phyloP scores from a whole-genome alignment of 2,329 filamentous ascomycete genomes.

The Phialophora expanda region DNA sequence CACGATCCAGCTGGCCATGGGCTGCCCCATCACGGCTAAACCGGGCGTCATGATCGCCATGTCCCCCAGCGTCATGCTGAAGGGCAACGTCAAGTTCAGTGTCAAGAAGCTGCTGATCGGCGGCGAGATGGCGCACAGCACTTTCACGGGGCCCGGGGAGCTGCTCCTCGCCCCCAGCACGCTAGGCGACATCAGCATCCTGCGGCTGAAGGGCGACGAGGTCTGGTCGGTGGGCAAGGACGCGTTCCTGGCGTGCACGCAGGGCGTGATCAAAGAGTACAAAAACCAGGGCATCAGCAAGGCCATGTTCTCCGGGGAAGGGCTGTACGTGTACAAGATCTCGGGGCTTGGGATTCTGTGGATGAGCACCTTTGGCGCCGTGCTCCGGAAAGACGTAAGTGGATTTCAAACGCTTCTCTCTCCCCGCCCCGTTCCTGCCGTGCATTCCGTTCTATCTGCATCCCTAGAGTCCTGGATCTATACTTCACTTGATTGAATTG shows the following conservation, averaged over 20 bases:
- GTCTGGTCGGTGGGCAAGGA: constrained; percentile 86
- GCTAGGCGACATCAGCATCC: constrained; percentile 82
- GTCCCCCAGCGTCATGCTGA: constrained; percentile 84
- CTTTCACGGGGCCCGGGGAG: constrained; percentile 88
- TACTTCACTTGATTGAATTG: too few species aligned
- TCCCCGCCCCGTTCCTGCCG: neutral
- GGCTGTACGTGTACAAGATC: constrained; percentile 87
- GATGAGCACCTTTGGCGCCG: constrained; percentile 92
- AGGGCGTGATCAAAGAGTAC: constrained; percentile 85
- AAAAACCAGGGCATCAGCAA: constrained; percentile 86
- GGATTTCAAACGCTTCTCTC: constrained; percentile 2
- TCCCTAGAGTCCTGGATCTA: too few species aligned
- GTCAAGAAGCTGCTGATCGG: constrained; percentile 89
- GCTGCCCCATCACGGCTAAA: constrained; percentile 79
- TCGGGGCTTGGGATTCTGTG: constrained; percentile 80
- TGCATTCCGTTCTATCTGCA: neutral
- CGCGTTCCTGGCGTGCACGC: constrained; percentile 81
- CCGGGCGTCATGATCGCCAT: constrained; percentile 94
- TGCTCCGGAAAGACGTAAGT: constrained; percentile 89
- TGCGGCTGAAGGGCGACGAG: constrained; percentile 72
- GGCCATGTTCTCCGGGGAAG: constrained; percentile 92
- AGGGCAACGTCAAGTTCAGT: constrained; percentile 81
- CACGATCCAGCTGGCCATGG: constrained; percentile 86
- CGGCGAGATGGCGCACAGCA: constrained; percentile 77
- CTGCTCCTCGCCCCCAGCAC: constrained; percentile 79